Evolutionary conservation across 306 rosid genomes (phyloP).

Genomic region (Calophaca sinica): DNA sequence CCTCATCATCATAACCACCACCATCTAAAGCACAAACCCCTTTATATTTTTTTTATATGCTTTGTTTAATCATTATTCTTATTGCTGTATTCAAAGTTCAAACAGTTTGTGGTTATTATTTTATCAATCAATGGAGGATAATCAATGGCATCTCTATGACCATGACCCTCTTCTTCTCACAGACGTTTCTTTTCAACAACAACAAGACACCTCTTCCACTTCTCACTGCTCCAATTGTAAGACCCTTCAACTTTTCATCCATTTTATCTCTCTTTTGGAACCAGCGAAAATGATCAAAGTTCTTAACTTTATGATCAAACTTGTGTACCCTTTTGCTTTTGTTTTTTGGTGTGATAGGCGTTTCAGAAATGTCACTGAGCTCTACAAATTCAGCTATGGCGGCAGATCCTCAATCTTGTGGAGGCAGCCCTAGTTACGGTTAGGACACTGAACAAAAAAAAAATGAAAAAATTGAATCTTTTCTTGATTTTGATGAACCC

Average conservation of each 20-base stretch:
- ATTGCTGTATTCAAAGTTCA: constrained; percentile 51
- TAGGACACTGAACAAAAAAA: constrained; percentile 17
- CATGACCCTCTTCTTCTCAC: constrained; percentile 76
- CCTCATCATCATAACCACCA: not conserved
- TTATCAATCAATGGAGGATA: constrained; percentile 54
- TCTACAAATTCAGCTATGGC: constrained; percentile 54
- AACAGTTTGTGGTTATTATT: constrained; percentile 31
- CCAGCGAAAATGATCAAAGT: not conserved
- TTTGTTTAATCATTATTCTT: constrained; percentile 27
- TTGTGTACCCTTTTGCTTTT: constrained; percentile 37
- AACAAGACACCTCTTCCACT: constrained; percentile 43
- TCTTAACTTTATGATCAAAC: constrained; percentile 32
- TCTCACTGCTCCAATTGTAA: constrained; percentile 47
- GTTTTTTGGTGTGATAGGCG: constrained; percentile 44
- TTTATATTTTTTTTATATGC: constrained; percentile 38
- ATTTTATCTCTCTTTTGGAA: not conserved
- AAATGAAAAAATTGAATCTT: constrained; percentile 34
- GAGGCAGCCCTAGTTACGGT: constrained; percentile 42
- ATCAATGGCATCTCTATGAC: constrained; percentile 55
- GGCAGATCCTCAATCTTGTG: constrained; percentile 48
- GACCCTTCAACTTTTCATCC: not conserved
- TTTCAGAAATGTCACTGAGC: constrained; percentile 47
- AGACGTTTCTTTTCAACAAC: constrained; percentile 57
- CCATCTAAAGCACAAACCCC: constrained; percentile 28
- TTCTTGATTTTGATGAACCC: constrained; percentile 37